Conservation (phyloP, 192 early-diverging fungal species). For the Gaertneriomyces sp. region DNA sequence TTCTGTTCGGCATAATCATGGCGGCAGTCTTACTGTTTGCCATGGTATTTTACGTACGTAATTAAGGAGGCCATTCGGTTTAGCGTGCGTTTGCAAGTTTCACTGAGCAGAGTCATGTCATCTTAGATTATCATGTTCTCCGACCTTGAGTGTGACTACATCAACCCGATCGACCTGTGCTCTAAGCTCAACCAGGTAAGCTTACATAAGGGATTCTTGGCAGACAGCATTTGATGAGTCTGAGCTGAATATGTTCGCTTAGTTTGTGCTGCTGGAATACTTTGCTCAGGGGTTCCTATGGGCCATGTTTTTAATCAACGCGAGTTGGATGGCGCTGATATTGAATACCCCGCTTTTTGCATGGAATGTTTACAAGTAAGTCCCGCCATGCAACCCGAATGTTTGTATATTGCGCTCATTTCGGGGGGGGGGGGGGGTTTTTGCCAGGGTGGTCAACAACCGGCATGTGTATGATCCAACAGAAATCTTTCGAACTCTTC, state of each 20-base stretch:
- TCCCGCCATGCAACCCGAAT: neutral
- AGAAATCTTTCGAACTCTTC: conserved; percentile 93
- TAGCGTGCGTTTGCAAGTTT: neutral
- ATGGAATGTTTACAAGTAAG: conserved; percentile 85
- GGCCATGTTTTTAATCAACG: conserved; percentile 78
- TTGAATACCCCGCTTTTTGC: conserved; percentile 83
- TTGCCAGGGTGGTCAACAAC: conserved; percentile 67
- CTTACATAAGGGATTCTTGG: neutral
- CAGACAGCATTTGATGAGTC: no score
- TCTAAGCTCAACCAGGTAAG: conserved; percentile 89
- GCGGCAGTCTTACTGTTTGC: conserved; percentile 88
- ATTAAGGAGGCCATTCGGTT: neutral
- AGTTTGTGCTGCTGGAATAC: conserved; percentile 96
- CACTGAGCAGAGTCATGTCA: neutral
- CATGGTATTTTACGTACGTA: conserved; percentile 90
- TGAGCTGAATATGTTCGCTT: neutral
- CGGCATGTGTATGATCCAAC: conserved; percentile 97
- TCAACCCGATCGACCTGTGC: conserved; percentile 98
- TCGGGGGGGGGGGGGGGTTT: neutral
- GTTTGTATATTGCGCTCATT: neutral
- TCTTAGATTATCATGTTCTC: conserved; percentile 71
- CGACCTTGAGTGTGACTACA: conserved; percentile 94
- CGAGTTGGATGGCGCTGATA: conserved; percentile 80
- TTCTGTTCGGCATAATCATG: conserved; percentile 90
- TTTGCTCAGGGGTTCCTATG: conserved; percentile 78